These are phyloP conservation scores for Entomortierella lignicola DNA, from an alignment of 192 early-diverging fungal genomes.

Conservation along the genomic window DNA sequence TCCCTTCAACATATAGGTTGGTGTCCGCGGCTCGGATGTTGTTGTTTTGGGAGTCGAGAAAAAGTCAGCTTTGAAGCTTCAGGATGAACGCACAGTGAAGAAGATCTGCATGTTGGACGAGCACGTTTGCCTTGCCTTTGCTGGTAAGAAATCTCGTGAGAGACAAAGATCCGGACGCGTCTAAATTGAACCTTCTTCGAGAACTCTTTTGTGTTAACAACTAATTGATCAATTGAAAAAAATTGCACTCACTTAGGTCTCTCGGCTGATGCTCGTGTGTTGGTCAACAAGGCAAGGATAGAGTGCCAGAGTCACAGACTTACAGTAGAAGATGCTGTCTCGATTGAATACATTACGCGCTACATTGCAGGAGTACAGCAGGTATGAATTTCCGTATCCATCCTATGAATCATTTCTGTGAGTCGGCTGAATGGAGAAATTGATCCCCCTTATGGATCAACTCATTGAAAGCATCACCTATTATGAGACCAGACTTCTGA, in stretches of 20 bases:
- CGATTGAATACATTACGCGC: constrained; percentile 97
- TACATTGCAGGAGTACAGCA: constrained; percentile 98
- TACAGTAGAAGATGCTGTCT: constrained; percentile 96
- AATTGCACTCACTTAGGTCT: constrained; percentile 67
- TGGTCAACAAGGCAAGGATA: constrained; percentile 96
- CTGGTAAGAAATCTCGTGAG: constrained; percentile 79
- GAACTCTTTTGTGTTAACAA: no score
- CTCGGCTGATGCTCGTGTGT: constrained; percentile 94
- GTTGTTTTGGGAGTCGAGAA: background rate
- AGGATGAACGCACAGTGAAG: constrained; percentile 63
- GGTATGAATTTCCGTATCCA: constrained; percentile 56
- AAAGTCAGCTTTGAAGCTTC: background rate
- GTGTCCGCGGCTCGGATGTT: constrained; percentile 87
- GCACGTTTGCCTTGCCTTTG: constrained; percentile 96
- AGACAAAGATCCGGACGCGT: no score
- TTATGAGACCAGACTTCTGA: no score
- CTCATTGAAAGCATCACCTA: no score
- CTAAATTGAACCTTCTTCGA: no score
- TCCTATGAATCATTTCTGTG: no score
- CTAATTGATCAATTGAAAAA: background rate
- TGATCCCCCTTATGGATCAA: no score
- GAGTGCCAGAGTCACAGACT: constrained; percentile 98
- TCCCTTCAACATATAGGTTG: constrained; percentile 75
- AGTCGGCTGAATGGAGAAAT: no score
- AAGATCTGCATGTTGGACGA: constrained; percentile 98